phyloP scores from a whole-genome alignment of 768 basidiomycete species.

The Tephrocybe sp. region DNA sequence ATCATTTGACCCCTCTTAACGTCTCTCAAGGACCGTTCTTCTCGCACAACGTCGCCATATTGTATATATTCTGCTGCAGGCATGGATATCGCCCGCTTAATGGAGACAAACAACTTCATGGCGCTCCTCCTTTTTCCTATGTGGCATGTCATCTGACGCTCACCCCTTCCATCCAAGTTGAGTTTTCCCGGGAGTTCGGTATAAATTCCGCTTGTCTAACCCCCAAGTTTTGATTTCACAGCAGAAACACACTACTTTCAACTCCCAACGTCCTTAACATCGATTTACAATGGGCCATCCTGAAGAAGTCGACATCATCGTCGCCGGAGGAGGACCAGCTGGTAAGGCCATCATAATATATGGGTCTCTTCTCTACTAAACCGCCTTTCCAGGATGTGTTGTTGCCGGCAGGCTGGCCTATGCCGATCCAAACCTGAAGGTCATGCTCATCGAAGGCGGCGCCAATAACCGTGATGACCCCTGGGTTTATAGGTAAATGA shows the following conservation, averaged over 20 bases:
- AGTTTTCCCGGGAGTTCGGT: neutral
- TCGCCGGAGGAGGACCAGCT: constrained; percentile 69
- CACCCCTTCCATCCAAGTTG: neutral
- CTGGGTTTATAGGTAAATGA: constrained; percentile 62
- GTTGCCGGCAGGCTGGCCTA: constrained; percentile 69
- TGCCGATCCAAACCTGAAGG: constrained; percentile 70
- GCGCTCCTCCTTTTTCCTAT: neutral
- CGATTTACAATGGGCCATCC: constrained; percentile 47
- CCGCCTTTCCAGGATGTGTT: constrained; percentile 48
- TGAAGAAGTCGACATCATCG: constrained; percentile 73
- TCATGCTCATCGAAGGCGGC: constrained; percentile 75
- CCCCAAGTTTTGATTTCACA: neutral
- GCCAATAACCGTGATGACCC: constrained; percentile 74
- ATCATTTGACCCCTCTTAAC: neutral
- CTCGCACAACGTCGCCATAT: neutral
- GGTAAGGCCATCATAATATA: constrained; percentile 27
- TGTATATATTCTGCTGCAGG: no score
- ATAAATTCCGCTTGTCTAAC: neutral
- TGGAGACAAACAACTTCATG: neutral
- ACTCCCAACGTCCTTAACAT: neutral
- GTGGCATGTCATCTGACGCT: neutral
- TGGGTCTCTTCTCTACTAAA: neutral
- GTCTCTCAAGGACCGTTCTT: neutral
- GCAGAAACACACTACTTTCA: neutral
- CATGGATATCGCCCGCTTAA: neutral